Base-by-base conservation (phyloP, 345 rosid species). In the Lepidium sativum region DNA sequence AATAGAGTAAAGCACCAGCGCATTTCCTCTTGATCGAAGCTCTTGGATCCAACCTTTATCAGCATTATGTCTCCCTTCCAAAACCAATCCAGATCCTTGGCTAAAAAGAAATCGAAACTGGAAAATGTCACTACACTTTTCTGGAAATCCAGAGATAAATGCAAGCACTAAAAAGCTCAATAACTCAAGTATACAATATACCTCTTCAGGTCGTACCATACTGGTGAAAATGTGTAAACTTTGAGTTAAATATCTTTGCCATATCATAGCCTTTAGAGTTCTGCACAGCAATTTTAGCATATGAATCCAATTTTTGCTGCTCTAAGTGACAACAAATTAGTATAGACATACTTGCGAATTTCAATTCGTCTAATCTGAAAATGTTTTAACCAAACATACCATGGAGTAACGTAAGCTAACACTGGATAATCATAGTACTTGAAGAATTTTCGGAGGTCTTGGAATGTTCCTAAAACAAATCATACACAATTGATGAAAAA, bases 201-300 rank as follows among this genome's bases (percentile, higher is more conserved):
- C 91, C 97, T 90, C 80, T 84, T 94, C 62, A 90, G 75, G 70
- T 88, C 86, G 79, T 94, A 94, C 99, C 95, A 94, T 8, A 90
- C 96, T 12, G 92, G 99, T 8, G 92, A 89, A 90, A 75, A 74
- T 88, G 89, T 0, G 97, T 90, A 59, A 90, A 83, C 78, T 85
- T 90, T 34, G 90, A 78, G 68, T 83, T 84, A 69, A 86, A 90
- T 63, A 8, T 76, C 84, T 83, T 90, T 23, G 97, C 95, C 49
- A 81, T 73, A 34, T 90, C 97, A 73, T 90, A 94, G 21, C 99
- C 99, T 77, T 71, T 83, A 32, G 87, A 84, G 69, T 94, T 94
- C 97, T 88, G 71, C 65, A 54, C 29, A 68, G 0, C 48, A 41
- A 12, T 29, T 33, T n/a, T 17, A 66, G 8, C 44, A 59, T 39